These are phyloP conservation scores for Mycosphaerella sp. DNA, from an alignment of 2,329 filamentous ascomycete species.

Conservation along the genomic window DNA sequence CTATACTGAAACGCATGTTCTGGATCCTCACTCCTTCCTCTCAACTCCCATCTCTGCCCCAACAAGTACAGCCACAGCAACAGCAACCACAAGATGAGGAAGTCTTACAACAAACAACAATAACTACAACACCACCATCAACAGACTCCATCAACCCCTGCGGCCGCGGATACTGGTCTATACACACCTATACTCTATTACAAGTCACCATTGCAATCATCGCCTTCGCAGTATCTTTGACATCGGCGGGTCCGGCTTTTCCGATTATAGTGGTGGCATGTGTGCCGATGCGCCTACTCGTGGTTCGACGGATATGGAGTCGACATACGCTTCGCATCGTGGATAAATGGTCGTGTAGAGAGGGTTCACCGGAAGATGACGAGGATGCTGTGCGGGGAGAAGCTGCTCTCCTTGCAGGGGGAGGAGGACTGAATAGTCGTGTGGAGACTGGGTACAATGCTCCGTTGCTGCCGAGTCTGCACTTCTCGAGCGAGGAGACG, in stretches of 20 bases:
- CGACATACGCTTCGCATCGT: conserved; percentile 51
- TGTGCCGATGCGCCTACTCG: conserved; percentile 54
- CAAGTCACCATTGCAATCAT: conserved; percentile 54
- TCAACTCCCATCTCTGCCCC: conserved; percentile 27
- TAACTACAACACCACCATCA: no score
- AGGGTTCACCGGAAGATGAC: conserved; percentile 33
- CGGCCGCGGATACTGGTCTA: conserved; percentile 41
- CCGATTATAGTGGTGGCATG: conserved; percentile 58
- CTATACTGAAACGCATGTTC: conserved; percentile 54
- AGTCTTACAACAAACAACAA: no score
- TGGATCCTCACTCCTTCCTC: conserved; percentile 52
- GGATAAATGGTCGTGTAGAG: conserved; percentile 41
- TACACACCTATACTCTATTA: conserved; percentile 54
- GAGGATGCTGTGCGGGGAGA: background rate
- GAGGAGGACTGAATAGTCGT: background rate
- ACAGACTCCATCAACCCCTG: no score
- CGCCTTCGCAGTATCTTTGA: conserved; percentile 58
- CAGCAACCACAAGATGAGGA: no score
- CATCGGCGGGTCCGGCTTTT: conserved; percentile 56
- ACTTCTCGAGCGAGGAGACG: no score
- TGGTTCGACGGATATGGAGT: conserved; percentile 57
- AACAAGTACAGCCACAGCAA: no score
- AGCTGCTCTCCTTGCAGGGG: background rate
- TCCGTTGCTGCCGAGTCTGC: background rate
- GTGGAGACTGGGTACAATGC: background rate